Evolutionary conservation across 164 flowering plant genomes (phyloP).

Genomic region (Pachysandra terminalis): DNA sequence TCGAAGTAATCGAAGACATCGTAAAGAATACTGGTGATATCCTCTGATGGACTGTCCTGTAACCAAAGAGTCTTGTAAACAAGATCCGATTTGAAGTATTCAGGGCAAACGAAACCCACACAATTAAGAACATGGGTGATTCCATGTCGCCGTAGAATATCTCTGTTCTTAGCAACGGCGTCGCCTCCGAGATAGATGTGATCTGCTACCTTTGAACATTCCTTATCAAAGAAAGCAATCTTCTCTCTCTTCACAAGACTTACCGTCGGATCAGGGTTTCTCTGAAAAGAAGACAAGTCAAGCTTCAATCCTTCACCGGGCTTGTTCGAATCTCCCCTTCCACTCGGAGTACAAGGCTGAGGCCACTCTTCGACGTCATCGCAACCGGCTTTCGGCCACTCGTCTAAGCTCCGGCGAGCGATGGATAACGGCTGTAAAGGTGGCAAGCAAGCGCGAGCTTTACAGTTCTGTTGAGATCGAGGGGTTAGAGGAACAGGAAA

Average conservation of each 20-base stretch:
- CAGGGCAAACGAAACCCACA: conserved; percentile 80
- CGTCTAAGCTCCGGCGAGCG: conserved; percentile 74
- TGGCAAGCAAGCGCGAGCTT: conserved; percentile 69
- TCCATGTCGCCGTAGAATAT: conserved; percentile 59
- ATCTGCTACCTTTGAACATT: conserved; percentile 78
- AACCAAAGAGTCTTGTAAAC: conserved; percentile 79
- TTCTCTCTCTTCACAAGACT: conserved; percentile 62
- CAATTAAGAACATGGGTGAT: conserved; percentile 80
- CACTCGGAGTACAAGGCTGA: conserved; percentile 71
- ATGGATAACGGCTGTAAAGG: conserved; percentile 83
- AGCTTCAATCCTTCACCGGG: conserved; percentile 71
- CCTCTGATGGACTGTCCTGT: conserved; percentile 84
- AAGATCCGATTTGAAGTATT: conserved; percentile 74
- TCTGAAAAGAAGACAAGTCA: conserved; percentile 65
- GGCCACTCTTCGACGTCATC: conserved; percentile 96
- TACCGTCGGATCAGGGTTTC: conserved; percentile 33
- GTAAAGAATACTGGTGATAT: conserved; percentile 78
- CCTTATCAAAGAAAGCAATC: conserved; percentile 76
- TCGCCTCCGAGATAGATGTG: conserved; percentile 85
- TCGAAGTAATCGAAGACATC: conserved; percentile 90
- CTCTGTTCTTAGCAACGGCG: conserved; percentile 66
- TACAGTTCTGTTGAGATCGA: conserved; percentile 54
- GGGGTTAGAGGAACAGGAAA: conserved; percentile 75
- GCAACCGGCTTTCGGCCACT: conserved; percentile 91
- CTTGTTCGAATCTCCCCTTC: conserved; percentile 36